Evolutionary conservation across 495 filamentous ascomycete species (phyloP), one percentile per base, ranked within the genome.

Genomic region (Talaromyces liani): DNA sequence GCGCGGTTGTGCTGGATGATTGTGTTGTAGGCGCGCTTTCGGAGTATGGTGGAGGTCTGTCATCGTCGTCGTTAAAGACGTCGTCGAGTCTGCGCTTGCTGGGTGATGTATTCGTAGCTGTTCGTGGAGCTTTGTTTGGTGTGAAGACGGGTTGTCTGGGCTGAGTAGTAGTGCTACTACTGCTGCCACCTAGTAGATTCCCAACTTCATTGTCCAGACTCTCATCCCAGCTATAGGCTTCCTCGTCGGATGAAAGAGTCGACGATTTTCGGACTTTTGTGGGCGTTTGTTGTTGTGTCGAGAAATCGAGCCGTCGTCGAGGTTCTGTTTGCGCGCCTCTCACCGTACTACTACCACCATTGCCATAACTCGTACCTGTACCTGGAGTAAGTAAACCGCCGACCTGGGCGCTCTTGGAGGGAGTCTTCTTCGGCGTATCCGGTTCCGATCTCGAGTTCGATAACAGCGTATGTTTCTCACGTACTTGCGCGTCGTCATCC

Each of bases 401-500:
- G 47, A 49, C 45, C 63, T 45, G 33, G 45, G 60, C 16, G 71
- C 61, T 53, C 63, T 71, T 7, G 55, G 29, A 27, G 57, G 62
- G n/a, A 57, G 64, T 41, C 64, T 63, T 62, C 29, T 53, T 62
- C 4, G 70, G 68, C 1, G 69, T 69, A 56, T 60, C 57, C 9
- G 66, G 58, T 62, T 84, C 80, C 0, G 78, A 73, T 55, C 72
- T 74, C 16, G 77, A 80, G 67, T 87, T 87, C 61, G 75, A 79
- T 24, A 82, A 66, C 3, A 86, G 68, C 7, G 76, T 73, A 12
- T 69, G 67, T 66, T 79, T 77, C 67, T 90, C 86, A 16, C 86
- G 80, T 20, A 63, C 64, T 36, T 80, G 72, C 0, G 88, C 89
- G n/a, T 85, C 81, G 29, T 85, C 82, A 29, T 80, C 78, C 84